Evolutionary conservation across 2,329 filamentous ascomycete genomes (phyloP).

Genomic region (Colletotrichum spinosum): DNA sequence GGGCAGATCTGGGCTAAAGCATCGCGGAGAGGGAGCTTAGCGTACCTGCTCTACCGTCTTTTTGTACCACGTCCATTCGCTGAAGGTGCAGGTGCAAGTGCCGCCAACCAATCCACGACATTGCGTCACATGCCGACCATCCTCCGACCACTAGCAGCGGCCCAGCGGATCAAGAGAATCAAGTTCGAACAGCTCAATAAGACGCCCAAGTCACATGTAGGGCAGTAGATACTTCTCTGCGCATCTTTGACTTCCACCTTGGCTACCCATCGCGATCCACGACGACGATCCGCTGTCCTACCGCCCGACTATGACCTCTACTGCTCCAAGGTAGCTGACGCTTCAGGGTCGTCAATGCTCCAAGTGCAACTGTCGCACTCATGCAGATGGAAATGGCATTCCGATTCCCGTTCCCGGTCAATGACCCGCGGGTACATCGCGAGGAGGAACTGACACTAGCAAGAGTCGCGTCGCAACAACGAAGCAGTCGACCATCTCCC

Average conservation of each 20-base stretch:
- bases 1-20: constrained; percentile 15
- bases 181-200: background rate
- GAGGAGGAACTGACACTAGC: constrained; percentile 53
- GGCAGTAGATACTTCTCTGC: background rate
- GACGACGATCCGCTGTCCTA: background rate
- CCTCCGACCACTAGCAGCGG: constrained; percentile 6
- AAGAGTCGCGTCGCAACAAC: constrained; percentile 46
- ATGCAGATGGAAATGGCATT: constrained; percentile 50
- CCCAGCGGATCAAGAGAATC: background rate
- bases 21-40: constrained; percentile 21
- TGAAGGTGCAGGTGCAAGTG: constrained; percentile 10
- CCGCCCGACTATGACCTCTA: constrained; percentile 25
- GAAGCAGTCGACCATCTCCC: constrained; percentile 39
- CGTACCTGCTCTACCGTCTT: constrained; percentile 1
- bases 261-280: background rate
- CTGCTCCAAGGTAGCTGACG: constrained; percentile 26
- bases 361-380: constrained; percentile 12
- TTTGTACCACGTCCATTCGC: constrained; percentile 15
- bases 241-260: background rate
- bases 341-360: constrained; percentile 28
- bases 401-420: constrained; percentile 47
- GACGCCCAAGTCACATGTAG: constrained; percentile 29
- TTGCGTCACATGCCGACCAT: constrained; percentile 41
- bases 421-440: constrained; percentile 48
- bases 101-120: constrained; percentile 30